These are phyloP conservation scores for Candida sojae DNA, from an alignment of 1,139 yeast species.

Conservation along the genomic window DNA sequence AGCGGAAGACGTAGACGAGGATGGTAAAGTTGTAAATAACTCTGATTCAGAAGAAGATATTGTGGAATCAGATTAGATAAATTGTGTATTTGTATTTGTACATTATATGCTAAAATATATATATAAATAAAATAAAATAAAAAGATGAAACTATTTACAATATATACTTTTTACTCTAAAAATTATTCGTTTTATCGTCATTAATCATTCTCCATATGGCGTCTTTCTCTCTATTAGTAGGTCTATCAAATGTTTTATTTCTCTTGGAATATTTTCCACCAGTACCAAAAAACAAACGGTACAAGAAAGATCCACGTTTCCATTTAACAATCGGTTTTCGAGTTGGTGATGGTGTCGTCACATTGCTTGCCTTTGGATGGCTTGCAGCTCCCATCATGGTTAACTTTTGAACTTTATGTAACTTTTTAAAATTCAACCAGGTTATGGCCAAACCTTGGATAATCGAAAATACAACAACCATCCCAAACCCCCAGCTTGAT, in stretches of 20 bases:
- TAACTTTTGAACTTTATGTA: conserved; percentile 59
- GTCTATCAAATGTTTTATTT: conserved; percentile 30
- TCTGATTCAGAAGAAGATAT: conserved; percentile 34
- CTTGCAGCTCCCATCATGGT: conserved; percentile 54
- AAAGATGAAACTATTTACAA: conserved; percentile 3
- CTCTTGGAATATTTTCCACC: conserved; percentile 16
- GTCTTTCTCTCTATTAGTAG: conserved; percentile 53
- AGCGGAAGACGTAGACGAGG: conserved; percentile 19
- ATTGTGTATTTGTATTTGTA: not conserved
- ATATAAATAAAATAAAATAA: not conserved
- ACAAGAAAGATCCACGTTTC: conserved; percentile 19
- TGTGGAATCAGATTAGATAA: conserved; percentile 23
- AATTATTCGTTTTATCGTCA: conserved; percentile 46
- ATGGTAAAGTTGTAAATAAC: conserved; percentile 29
- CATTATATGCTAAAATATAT: not conserved
- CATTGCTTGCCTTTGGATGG: not conserved
- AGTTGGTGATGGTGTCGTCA: not conserved
- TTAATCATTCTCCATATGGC: conserved; percentile 76
- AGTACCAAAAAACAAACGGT: conserved; percentile 29
- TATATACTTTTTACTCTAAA: not conserved
- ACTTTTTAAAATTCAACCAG: conserved; percentile 45
- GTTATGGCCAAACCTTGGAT: conserved; percentile 48
- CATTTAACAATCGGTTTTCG: conserved; percentile 3
- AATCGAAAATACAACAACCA: conserved; percentile 54
- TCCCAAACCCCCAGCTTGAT: conserved; percentile 61